phyloP scores from a whole-genome alignment of 345 rosid species.

The Angophora floribunda region DNA sequence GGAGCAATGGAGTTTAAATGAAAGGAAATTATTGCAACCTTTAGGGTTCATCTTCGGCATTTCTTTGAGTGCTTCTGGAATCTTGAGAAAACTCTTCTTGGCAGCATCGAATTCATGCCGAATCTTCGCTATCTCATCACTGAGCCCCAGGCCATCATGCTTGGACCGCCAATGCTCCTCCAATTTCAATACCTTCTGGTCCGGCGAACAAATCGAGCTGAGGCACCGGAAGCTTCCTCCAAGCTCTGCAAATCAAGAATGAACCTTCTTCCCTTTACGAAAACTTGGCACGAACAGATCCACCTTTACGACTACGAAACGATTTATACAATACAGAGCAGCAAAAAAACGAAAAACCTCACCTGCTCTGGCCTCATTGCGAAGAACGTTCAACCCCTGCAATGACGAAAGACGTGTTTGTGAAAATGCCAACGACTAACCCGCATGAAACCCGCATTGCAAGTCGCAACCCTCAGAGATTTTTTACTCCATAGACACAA shows the following conservation, averaged over 20 bases:
- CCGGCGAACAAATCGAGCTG: constrained; percentile 9
- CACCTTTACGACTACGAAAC: neutral
- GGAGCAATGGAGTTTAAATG: neutral
- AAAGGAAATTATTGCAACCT: constrained; percentile 25
- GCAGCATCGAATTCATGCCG: constrained; percentile 57
- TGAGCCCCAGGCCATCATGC: constrained; percentile 2
- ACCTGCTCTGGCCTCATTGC: neutral
- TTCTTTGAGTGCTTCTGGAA: constrained; percentile 50
- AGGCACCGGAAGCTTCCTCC: constrained; percentile 22
- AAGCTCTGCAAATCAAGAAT: constrained; percentile 10
- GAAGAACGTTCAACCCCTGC: neutral
- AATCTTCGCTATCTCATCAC: constrained; percentile 46
- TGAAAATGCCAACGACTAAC: neutral
- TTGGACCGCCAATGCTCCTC: constrained; percentile 13
- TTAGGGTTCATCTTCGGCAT: constrained; percentile 87
- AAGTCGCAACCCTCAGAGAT: neutral
- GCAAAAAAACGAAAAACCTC: neutral
- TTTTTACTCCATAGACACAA: neutral
- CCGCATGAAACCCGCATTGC: neutral
- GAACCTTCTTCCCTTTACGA: neutral
- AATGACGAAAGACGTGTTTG: neutral
- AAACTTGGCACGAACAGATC: neutral
- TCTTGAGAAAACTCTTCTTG: constrained; percentile 57
- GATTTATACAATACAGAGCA: neutral
- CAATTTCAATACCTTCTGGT: constrained; percentile 16